These are phyloP conservation scores for Allantophomopsis cytisporea DNA, from an alignment of 2,329 filamentous ascomycete species.

Conservation along the genomic window DNA sequence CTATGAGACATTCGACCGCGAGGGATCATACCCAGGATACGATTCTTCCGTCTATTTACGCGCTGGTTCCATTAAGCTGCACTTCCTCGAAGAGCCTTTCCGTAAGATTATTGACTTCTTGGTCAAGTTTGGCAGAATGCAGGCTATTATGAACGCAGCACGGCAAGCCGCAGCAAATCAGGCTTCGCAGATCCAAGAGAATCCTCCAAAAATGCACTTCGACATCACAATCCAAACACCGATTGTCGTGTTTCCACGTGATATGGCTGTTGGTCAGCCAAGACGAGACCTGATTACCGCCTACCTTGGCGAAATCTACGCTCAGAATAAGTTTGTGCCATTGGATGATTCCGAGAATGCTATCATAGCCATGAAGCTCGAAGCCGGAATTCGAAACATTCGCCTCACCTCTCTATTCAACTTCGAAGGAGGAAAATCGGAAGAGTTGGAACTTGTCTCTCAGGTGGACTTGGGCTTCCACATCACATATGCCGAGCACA, in stretches of 20 bases:
- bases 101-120: conserved; percentile 96
- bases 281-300: conserved; percentile 78
- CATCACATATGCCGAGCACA: conserved; percentile 84
- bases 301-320: conserved; percentile 94
- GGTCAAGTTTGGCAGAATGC: conserved; percentile 99
- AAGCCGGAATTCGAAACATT: conserved; percentile 84
- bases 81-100: conserved; percentile 94
- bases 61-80: conserved; percentile 90
- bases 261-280: conserved; percentile 54
- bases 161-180: conserved; percentile 88
- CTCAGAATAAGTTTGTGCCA: conserved; percentile 81
- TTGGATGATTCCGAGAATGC: conserved; percentile 64
- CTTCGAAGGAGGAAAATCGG: conserved; percentile 55
- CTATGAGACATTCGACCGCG: conserved; percentile 86
- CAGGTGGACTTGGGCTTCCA: conserved; percentile 91
- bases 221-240: conserved; percentile 90
- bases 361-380: conserved; percentile 75
- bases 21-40: conserved; percentile 73
- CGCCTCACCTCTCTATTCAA: conserved; percentile 81
- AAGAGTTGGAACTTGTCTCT: conserved; percentile 93
- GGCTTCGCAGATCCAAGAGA: conserved; percentile 86
- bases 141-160: conserved; percentile 95
- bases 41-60: conserved; percentile 84
- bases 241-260: conserved; percentile 85
- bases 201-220: conserved; percentile 80